Evolutionary conservation across 495 filamentous ascomycete species (phyloP), one percentile per base, ranked within the genome.

Genomic region (Margaritispora aquatica): DNA sequence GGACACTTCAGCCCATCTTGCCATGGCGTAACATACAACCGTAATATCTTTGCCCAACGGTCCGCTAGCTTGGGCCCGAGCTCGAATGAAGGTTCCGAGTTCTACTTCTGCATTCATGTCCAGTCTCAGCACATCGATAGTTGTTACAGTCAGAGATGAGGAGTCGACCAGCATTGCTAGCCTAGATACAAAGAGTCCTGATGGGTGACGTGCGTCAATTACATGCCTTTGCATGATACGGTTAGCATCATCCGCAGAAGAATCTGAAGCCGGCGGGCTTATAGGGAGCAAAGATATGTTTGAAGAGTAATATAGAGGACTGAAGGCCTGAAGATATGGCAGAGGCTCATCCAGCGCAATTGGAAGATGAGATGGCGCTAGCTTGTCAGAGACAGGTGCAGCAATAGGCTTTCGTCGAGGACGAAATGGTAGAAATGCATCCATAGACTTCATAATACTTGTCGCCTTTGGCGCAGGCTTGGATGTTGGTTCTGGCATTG

Each of bases 271-370:
- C 3, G 61, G 26, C 5, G 65, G 59, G 1, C 53, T 55, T 0
- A 74, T 71, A 0, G 68, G 58, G 15, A 80, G 57, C 4, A 75
- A 64, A 4, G 73, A 73, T 56, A 81, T 70, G 1, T 69, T 71
- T 1, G 78, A 80, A 4, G 76, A 72, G 60, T 80, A 83, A 22
- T 70, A 68, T 1, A 87, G 67, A 0, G 80, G 77, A 2, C 75
- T 80, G 60, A 87, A 85, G 50, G 77, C 70, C 63, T 79, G 74
- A 0, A 85, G 76, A 64, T 77, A 84, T 7, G 82, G 80, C 1
- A 85, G 69, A 55, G 80, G 78, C 64, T 84, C 77, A 1, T 72
- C 73, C 63, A 84, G 74, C 13, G 74, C 63, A 10, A 84, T 44
- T 5, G 84, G 81, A 53, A 75, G 73, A 64, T 85, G 79, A 0